Evolutionary conservation across 2,329 filamentous ascomycete species (phyloP).

Genomic region (Stenocarpella maydis): DNA sequence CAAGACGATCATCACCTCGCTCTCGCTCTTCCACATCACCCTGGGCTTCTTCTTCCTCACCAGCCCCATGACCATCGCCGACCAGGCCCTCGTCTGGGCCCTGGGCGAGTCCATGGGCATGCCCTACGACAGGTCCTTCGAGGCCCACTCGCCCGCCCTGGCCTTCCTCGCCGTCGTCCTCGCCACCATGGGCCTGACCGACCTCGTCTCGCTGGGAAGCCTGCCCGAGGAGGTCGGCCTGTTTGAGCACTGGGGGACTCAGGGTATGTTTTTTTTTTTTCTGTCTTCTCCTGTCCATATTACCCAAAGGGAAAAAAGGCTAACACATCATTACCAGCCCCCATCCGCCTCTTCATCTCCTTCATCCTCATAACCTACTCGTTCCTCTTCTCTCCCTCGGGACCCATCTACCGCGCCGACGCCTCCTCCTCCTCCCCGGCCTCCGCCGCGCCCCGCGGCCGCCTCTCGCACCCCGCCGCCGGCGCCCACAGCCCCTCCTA

Average conservation of each 20-base stretch:
- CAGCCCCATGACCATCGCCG: conserved; percentile 74
- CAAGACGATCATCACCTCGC: conserved; percentile 79
- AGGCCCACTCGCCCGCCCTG: conserved; percentile 72
- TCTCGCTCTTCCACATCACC: conserved; percentile 86
- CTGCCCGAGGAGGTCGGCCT: conserved; percentile 72
- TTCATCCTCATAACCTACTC: conserved; percentile 70
- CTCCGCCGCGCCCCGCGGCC: conserved; percentile 41
- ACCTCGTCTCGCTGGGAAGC: conserved; percentile 72
- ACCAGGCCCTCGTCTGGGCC: conserved; percentile 82
- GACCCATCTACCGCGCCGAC: conserved; percentile 56
- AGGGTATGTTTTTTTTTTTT: conserved; percentile 54
- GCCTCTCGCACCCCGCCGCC: conserved; percentile 47
- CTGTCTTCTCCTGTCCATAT: background rate
- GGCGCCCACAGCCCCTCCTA: conserved; percentile 47
- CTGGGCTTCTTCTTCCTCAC: conserved; percentile 85
- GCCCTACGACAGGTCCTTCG: conserved; percentile 72
- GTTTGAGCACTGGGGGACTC: conserved; percentile 71
- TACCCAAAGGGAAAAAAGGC: background rate
- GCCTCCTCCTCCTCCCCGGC: too few species aligned
- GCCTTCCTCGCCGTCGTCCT: conserved; percentile 77
- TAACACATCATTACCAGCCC: conserved; percentile 54
- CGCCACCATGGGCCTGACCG: conserved; percentile 65
- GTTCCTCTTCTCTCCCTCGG: conserved; percentile 65
- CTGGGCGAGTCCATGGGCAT: conserved; percentile 85
- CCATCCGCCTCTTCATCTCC: conserved; percentile 70